phyloP scores from a whole-genome alignment of 2,329 filamentous ascomycete species.

The Tetracladium maxilliforme region DNA sequence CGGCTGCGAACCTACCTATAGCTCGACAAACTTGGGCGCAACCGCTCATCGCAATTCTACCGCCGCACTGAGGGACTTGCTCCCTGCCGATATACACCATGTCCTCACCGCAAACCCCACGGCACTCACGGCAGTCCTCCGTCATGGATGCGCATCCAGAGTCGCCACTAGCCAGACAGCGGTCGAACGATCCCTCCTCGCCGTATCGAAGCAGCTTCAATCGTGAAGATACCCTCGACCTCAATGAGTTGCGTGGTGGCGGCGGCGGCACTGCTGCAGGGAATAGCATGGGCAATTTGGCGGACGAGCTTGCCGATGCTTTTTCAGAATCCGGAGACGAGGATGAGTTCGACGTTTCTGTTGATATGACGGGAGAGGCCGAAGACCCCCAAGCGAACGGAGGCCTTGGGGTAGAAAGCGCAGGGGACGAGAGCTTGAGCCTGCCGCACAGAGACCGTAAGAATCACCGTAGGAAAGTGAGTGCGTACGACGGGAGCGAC shows the following conservation, averaged over 20 bases:
- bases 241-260: constrained; percentile 14
- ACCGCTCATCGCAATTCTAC: too few species aligned
- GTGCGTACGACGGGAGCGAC: constrained; percentile 58
- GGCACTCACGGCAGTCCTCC: constrained; percentile 44
- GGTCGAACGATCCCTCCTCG: constrained; percentile 7
- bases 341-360: constrained; percentile 34
- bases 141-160: constrained; percentile 27
- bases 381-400: not conserved
- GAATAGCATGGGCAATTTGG: constrained; percentile 60
- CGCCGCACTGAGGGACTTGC: too few species aligned
- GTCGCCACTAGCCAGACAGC: constrained; percentile 10
- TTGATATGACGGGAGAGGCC: constrained; percentile 21
- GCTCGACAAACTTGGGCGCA: too few species aligned
- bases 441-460: constrained; percentile 2
- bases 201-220: constrained; percentile 8
- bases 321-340: constrained; percentile 53
- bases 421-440: constrained; percentile 10
- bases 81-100: too few species aligned
- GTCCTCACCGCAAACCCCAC: constrained; percentile 36
- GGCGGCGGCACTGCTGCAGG: constrained; percentile 20
- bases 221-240: constrained; percentile 10
- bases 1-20: too few species aligned
- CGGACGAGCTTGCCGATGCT: constrained; percentile 66
- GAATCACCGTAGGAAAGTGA: constrained; percentile 33
- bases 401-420: not conserved